Evolutionary conservation across 768 basidiomycete species (phyloP).

Genomic region (Kondoa malvinella): DNA sequence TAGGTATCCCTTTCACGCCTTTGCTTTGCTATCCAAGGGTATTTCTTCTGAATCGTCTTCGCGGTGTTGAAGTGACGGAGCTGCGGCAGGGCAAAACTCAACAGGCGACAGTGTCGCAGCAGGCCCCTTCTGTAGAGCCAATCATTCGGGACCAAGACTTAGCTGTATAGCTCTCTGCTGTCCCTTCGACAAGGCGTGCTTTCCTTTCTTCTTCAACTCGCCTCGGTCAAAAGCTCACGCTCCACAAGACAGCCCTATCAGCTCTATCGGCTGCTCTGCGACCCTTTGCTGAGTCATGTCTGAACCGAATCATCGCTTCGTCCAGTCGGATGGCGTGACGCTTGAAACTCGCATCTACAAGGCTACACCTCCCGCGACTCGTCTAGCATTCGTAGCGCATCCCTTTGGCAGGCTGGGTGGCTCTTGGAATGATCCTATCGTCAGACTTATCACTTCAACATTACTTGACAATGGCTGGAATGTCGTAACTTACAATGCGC

Average conservation of each 20-base stretch:
- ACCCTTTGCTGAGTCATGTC: neutral
- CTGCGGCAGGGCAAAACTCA: too few species aligned
- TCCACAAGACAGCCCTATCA: too few species aligned
- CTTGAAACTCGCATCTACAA: neutral
- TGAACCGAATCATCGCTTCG: neutral
- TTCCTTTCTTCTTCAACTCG: too few species aligned
- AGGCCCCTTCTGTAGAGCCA: too few species aligned
- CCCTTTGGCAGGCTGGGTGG: neutral
- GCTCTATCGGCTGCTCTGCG: neutral
- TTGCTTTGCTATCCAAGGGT: too few species aligned
- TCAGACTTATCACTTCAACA: neutral
- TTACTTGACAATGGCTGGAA: neutral
- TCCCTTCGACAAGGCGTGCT: too few species aligned
- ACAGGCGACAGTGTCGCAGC: too few species aligned
- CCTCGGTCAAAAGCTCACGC: too few species aligned
- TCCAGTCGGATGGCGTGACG: neutral
- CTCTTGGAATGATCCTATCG: neutral
- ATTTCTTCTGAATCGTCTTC: too few species aligned
- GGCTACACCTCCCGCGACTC: neutral
- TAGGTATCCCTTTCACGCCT: neutral
- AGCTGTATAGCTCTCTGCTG: too few species aligned
- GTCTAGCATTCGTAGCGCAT: neutral
- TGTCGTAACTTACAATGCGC: neutral
- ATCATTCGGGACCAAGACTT: too few species aligned
- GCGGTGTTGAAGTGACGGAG: too few species aligned